A percentile compares a stretch with the other conserved stretches of the same genome.
phyloP scores from a whole-genome alignment of 768 basidiomycete genomes.

The Coprinellus micaceus region DNA sequence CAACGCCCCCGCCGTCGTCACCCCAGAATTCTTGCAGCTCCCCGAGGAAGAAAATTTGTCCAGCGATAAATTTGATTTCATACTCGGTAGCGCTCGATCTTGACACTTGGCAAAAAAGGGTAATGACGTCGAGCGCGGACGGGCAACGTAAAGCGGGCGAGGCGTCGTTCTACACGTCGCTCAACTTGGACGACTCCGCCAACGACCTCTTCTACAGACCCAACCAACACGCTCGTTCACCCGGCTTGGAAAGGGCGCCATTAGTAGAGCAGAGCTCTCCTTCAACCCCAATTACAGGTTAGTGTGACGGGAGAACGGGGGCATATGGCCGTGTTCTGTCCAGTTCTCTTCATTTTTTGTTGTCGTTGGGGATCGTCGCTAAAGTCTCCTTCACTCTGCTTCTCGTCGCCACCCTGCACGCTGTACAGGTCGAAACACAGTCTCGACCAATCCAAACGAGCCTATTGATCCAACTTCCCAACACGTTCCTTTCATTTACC shows the following conservation, averaged over 20 bases:
- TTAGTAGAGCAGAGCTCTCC: no score
- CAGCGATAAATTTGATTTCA: no score
- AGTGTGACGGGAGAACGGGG: no score
- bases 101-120: not conserved
- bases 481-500: constrained; percentile 12
- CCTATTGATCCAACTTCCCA: not conserved
- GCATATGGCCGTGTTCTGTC: not conserved
- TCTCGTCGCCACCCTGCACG: not conserved
- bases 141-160: not conserved
- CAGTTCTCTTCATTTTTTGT: not conserved
- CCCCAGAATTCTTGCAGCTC: no score
- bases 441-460: not conserved
- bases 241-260: no score
- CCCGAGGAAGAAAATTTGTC: no score
- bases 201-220: not conserved
- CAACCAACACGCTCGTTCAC: not conserved
- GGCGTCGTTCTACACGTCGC: not conserved
- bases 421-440: no score
- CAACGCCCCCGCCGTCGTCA: no score
- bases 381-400: not conserved
- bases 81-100: no score
- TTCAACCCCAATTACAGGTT: no score
- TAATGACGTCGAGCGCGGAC: constrained; percentile 1
- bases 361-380: not conserved
- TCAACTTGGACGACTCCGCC: constrained; percentile 3